These are phyloP conservation scores for Hygrocybe punicea DNA, from an alignment of 768 basidiomycete species.

Conservation along the genomic window DNA sequence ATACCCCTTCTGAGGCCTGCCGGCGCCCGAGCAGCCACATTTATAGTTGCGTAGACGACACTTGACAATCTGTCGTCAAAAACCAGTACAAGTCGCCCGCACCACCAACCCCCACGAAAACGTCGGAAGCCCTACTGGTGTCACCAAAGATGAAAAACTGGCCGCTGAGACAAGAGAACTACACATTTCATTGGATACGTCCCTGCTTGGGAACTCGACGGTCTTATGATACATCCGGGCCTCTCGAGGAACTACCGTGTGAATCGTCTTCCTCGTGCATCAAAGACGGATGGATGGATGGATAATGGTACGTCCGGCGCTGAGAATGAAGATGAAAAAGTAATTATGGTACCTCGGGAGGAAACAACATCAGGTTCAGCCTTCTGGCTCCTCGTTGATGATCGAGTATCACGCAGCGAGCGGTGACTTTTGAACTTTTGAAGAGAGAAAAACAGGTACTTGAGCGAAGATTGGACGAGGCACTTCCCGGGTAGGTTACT, in stretches of 20 bases:
- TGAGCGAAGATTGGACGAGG: constrained; percentile 43
- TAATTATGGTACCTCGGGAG: constrained; percentile 46
- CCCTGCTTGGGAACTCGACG: constrained; percentile 68
- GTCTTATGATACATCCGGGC: constrained; percentile 58
- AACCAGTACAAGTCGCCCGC: too few species aligned
- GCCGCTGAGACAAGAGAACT: constrained; percentile 47
- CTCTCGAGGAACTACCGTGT: constrained; percentile 52
- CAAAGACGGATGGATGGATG: constrained; percentile 46
- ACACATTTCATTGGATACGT: constrained; percentile 68
- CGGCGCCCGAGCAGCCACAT: too few species aligned
- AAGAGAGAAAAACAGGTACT: constrained; percentile 46
- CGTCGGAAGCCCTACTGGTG: too few species aligned
- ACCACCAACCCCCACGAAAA: too few species aligned
- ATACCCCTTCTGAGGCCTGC: too few species aligned
- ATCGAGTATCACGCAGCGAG: constrained; percentile 43
- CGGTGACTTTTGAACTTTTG: constrained; percentile 52
- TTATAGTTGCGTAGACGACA: too few species aligned
- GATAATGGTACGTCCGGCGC: constrained; percentile 57
- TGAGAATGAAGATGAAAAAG: constrained; percentile 59
- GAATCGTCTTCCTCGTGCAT: not conserved
- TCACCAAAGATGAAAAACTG: not conserved
- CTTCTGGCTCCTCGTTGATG: constrained; percentile 62
- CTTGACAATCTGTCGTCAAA: too few species aligned
- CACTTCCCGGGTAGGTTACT: constrained; percentile 27
- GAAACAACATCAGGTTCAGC: constrained; percentile 53